Percentiles rank a stretch among this genome's conserved stretches.
Evolutionary conservation across 2,329 filamentous ascomycete species (phyloP).

Genomic region (Fusarium continuum): DNA sequence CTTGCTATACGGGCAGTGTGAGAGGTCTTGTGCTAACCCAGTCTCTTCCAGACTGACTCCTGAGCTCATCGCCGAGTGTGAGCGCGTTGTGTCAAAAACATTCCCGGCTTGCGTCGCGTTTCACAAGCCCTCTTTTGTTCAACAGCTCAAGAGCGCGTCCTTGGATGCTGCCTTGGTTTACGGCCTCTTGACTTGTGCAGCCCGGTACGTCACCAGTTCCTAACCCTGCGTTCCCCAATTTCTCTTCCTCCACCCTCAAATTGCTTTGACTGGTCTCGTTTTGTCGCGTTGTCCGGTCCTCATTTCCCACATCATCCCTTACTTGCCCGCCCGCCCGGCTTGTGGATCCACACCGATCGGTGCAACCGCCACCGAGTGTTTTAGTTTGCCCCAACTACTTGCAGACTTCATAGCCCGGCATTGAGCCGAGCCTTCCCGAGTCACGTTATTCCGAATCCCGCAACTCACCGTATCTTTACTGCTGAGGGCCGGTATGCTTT

Average conservation of each 20-base stretch:
- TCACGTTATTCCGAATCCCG: slow-evolving; percentile 9
- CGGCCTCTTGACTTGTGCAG: slow-evolving; percentile 65
- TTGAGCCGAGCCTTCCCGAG: slow-evolving; percentile 38
- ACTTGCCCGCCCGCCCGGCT: slow-evolving; percentile 35
- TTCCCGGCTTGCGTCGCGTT: slow-evolving; percentile 70
- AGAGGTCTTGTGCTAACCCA: slow-evolving; percentile 37
- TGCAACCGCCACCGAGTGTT: slow-evolving; percentile 34
- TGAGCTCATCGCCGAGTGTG: slow-evolving; percentile 67
- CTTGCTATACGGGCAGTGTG: not conserved
- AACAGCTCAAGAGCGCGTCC: slow-evolving; percentile 65
- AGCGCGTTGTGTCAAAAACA: slow-evolving; percentile 68
- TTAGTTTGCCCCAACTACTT: slow-evolving; percentile 16
- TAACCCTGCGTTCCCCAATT: slow-evolving; percentile 29
- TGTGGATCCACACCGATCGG: slow-evolving; percentile 42
- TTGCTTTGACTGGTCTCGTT: slow-evolving; percentile 12
- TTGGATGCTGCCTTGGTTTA: slow-evolving; percentile 67
- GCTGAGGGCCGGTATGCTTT: not conserved
- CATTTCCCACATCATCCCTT: slow-evolving; percentile 34
- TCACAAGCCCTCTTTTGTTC: slow-evolving; percentile 69
- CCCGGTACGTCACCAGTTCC: slow-evolving; percentile 58
- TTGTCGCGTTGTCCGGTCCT: slow-evolving; percentile 23
- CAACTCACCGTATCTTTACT: not conserved
- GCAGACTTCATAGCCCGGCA: slow-evolving; percentile 23
- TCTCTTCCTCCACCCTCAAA: slow-evolving; percentile 25
- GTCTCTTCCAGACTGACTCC: slow-evolving; percentile 57